Evolutionary conservation across 495 filamentous ascomycete genomes (phyloP).

Genomic region (Trichoderma virens): DNA sequence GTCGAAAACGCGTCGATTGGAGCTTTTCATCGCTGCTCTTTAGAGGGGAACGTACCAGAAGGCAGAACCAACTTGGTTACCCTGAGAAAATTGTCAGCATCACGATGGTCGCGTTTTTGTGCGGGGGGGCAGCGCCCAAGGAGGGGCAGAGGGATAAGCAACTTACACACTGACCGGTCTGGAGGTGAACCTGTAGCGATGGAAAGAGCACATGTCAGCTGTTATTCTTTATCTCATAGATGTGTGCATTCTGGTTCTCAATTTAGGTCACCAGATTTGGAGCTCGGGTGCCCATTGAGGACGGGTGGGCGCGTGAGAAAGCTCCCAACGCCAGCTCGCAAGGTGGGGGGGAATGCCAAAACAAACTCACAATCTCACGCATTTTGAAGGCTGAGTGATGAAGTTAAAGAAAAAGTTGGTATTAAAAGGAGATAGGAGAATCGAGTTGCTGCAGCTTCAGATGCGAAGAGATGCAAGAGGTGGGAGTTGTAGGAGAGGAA

Average conservation of each 20-base stretch:
- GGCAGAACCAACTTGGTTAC: constrained; percentile 99
- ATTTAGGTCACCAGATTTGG: constrained; percentile 17
- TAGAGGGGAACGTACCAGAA: constrained; percentile 54
- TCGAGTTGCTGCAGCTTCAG: background rate
- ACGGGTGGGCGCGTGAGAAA: constrained; percentile 29
- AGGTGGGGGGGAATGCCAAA: constrained; percentile 45
- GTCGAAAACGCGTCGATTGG: background rate
- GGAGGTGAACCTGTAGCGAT: constrained; percentile 80
- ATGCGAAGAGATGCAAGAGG: constrained; percentile 5
- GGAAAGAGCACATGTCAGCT: constrained; percentile 27
- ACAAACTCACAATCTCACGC: constrained; percentile 84
- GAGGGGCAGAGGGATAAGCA: constrained; percentile 11
- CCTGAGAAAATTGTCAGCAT: constrained; percentile 45
- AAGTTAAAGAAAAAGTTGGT: background rate
- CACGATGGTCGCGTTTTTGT: constrained; percentile 20
- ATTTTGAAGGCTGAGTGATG: constrained; percentile 42
- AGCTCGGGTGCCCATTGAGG: background rate
- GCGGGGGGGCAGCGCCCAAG: constrained; percentile 15
- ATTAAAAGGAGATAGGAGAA: constrained; percentile 6
- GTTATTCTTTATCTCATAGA: constrained; percentile 11
- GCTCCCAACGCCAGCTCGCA: constrained; percentile 24
- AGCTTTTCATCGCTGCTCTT: background rate
- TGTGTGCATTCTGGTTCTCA: constrained; percentile 21
- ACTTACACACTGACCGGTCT: constrained; percentile 99
- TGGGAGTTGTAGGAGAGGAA: background rate